A percentile compares a stretch with the other conserved stretches of the same genome.
Evolutionary conservation across 176 grass and related monocot species (phyloP).

Genomic region (Cenchrus fungigraminus): DNA sequence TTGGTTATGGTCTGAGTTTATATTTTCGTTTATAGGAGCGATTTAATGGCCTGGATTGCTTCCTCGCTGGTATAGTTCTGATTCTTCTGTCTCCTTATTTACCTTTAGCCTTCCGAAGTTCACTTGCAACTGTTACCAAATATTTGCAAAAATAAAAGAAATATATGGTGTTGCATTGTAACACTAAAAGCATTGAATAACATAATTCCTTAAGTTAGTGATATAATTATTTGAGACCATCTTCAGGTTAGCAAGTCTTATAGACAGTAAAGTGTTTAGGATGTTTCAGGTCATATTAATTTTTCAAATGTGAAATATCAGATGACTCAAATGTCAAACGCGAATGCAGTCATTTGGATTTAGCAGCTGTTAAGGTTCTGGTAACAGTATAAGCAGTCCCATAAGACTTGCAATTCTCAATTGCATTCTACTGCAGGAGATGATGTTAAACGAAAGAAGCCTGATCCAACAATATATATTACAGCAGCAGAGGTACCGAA

Average conservation of each 20-base stretch:
- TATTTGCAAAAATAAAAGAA: no score
- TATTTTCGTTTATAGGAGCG: constrained; percentile 61
- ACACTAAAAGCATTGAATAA: no score
- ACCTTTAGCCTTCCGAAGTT: constrained; percentile 8
- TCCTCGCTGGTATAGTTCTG: constrained; percentile 77
- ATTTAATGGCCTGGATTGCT: constrained; percentile 87
- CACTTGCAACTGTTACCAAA: neutral
- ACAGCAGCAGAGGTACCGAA: constrained; percentile 72
- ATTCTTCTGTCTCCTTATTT: constrained; percentile 5
- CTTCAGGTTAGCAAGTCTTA: no score
- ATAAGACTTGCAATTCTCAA: constrained; percentile 3
- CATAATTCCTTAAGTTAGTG: no score
- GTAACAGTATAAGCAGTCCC: neutral
- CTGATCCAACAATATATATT: constrained; percentile 93
- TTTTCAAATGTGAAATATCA: neutral
- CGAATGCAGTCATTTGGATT: constrained; percentile 25
- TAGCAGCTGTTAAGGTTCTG: neutral
- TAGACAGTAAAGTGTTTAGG: neutral
- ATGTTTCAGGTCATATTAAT: constrained; percentile 31
- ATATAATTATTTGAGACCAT: no score
- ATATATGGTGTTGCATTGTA: no score
- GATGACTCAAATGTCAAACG: neutral
- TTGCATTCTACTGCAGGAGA: constrained; percentile 62
- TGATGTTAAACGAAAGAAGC: constrained; percentile 96
- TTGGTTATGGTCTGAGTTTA: neutral